Conservation (phyloP, 1,284 basidiomycete species). For the Melampsora larici-populina region DNA sequence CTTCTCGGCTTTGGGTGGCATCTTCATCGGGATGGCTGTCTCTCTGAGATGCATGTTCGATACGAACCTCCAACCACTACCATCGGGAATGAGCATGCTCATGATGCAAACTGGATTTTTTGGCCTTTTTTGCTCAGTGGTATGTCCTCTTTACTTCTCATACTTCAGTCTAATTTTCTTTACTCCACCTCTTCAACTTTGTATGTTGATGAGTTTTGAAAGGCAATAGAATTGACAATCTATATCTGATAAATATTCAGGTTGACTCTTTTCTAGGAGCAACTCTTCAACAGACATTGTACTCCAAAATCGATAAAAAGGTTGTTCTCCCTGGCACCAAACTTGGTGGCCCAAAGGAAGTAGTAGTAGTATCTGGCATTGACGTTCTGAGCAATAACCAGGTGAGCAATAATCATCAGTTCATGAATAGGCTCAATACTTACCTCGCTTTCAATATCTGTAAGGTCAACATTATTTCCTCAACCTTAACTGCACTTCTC, state of each 20-base stretch:
- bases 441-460: background rate
- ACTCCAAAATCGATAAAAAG: constrained; percentile 44
- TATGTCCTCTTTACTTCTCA: constrained; percentile 41
- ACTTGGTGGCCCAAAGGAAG: constrained; percentile 15
- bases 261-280: constrained; percentile 50
- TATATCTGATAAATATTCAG: background rate
- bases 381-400: constrained; percentile 31
- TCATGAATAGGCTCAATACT: background rate
- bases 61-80: constrained; percentile 1
- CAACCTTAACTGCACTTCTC: constrained; percentile 13
- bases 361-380: constrained; percentile 10
- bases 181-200: background rate
- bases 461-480: constrained; percentile 35
- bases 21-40: constrained; percentile 43
- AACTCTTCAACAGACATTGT: constrained; percentile 49
- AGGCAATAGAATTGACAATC: background rate
- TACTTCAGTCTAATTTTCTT: constrained; percentile 28
- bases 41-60: constrained; percentile 11
- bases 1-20: constrained; percentile 46
- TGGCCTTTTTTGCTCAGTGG: constrained; percentile 23
- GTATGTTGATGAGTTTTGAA: background rate
- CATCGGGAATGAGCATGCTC: background rate
- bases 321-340: constrained; percentile 44
- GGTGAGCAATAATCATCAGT: background rate
- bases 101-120: background rate